These are phyloP conservation scores for Botryosphaeria dothidea DNA, from an alignment of 2,329 filamentous ascomycete species.

Conservation along the genomic window DNA sequence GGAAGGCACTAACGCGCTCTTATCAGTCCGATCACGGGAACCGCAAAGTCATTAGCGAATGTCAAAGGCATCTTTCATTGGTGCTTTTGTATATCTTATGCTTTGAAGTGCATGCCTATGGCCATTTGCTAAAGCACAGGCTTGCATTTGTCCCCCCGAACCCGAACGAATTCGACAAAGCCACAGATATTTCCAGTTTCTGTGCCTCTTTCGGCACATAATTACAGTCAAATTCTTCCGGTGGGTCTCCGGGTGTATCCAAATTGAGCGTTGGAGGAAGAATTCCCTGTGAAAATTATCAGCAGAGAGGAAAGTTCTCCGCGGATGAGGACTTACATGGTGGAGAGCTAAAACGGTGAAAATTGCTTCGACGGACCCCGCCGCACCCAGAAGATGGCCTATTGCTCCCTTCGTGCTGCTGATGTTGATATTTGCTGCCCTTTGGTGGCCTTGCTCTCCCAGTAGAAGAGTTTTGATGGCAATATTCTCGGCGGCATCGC, in stretches of 20 bases:
- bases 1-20: constrained; percentile 1
- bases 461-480: constrained; percentile 80
- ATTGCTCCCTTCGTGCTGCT: constrained; percentile 94
- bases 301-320: constrained; percentile 13
- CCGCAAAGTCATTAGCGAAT: constrained; percentile 11
- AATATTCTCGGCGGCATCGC: constrained; percentile 82
- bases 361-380: constrained; percentile 86
- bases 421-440: constrained; percentile 69
- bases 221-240: constrained; percentile 74
- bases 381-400: constrained; percentile 87
- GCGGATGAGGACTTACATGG: constrained; percentile 59
- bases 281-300: constrained; percentile 57
- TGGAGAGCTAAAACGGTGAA: constrained; percentile 79
- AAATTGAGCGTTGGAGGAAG: constrained; percentile 89
- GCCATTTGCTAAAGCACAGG: constrained; percentile 68
- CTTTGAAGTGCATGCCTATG: neutral
- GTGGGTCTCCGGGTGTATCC: constrained; percentile 58
- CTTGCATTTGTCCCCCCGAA: constrained; percentile 97
- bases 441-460: constrained; percentile 65
- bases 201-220: constrained; percentile 77
- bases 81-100: neutral
- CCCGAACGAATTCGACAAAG: constrained; percentile 92
- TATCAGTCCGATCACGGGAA: constrained; percentile 15
- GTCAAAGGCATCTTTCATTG: constrained; percentile 1
- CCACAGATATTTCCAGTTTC: constrained; percentile 59